A percentile compares a stretch with the other conserved stretches of the same genome.
These are phyloP conservation scores for Psilocybe cubensis DNA, from an alignment of 768 basidiomycete genomes.

Conservation along the genomic window DNA sequence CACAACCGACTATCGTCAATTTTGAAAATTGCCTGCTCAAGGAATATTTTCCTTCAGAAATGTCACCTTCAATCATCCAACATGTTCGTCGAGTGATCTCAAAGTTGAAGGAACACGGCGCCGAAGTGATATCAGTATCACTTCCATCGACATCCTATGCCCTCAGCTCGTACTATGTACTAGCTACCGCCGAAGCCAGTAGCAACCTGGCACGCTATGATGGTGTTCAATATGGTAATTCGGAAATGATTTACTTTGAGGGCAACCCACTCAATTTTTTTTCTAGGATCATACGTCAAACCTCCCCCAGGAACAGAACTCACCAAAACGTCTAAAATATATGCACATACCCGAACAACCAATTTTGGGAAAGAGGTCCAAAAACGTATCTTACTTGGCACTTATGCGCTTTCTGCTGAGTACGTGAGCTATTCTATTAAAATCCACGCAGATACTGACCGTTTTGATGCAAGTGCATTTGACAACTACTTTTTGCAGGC, in stretches of 20 bases:
- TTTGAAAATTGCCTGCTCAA: slow-evolving; percentile 12
- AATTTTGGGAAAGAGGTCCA: slow-evolving; percentile 87
- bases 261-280: neutral
- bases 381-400: slow-evolving; percentile 86
- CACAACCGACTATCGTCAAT: neutral
- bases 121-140: slow-evolving; percentile 70
- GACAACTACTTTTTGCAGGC: slow-evolving; percentile 98
- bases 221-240: slow-evolving; percentile 79
- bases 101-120: slow-evolving; percentile 53
- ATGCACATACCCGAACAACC: slow-evolving; percentile 65
- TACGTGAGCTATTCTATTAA: slow-evolving; percentile 39
- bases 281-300: slow-evolving; percentile 53
- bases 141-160: slow-evolving; percentile 72
- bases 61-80: slow-evolving; percentile 47
- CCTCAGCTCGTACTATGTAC: slow-evolving; percentile 94
- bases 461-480: slow-evolving; percentile 67
- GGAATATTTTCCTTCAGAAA: slow-evolving; percentile 84
- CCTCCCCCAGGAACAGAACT: slow-evolving; percentile 44
- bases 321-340: slow-evolving; percentile 56
- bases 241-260: neutral
- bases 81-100: slow-evolving; percentile 51
- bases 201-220: slow-evolving; percentile 92
- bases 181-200: slow-evolving; percentile 92
- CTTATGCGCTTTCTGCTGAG: slow-evolving; percentile 92
- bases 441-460: neutral